Base-by-base conservation (phyloP, 2,329 filamentous ascomycete genomes). In the Botrytis tulipae region DNA sequence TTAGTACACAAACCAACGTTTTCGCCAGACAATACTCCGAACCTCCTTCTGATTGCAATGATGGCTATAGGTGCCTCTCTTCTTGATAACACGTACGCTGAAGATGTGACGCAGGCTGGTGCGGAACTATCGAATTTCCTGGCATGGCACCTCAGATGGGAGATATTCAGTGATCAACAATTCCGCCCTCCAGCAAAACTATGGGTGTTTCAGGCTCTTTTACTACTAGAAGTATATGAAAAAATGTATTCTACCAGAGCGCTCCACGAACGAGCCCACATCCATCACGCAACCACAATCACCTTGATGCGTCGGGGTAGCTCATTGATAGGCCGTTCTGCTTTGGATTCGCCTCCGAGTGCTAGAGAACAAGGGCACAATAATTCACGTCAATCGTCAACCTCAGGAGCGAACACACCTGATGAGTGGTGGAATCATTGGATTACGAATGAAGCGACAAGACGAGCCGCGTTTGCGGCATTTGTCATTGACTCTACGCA, bases 401-500 rank as follows among this genome's bases (percentile, higher is more conserved):
- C 89, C 0, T 89, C 90, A 0, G 90, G 89, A 35, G 85, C 87
- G 5, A 90, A 93, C 76, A 94, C 92, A 0, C 88, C 92, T 0
- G 94, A 97, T 76, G 94, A 97, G 77, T 96, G 93, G 86, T 99
- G 96, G 96, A 93, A 94, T 78, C 91, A 94, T 78, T 98, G 96
- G 96, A 96, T 98, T 79, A 95, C 92, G 20, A 94, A 94, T 69
- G 96, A 99, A 82, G 93, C 95, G 1, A 98, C 95, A 0, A 88
- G 94, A 44, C 89, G 96, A 74, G 93, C 92, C 5, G 96, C 95
- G 0, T 98, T 98, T 83, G 94, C 93, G 0, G 96, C 96, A 0
- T 98, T 98, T 80, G 90, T 98, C 61, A 91, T 98, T 76, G 96
- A 99, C 82, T 97, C 95, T 7, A 97, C 95, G 2, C 96, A 99